Evolutionary conservation across 1,284 basidiomycete genomes (phyloP).

Genomic region (Cerrena zonata): DNA sequence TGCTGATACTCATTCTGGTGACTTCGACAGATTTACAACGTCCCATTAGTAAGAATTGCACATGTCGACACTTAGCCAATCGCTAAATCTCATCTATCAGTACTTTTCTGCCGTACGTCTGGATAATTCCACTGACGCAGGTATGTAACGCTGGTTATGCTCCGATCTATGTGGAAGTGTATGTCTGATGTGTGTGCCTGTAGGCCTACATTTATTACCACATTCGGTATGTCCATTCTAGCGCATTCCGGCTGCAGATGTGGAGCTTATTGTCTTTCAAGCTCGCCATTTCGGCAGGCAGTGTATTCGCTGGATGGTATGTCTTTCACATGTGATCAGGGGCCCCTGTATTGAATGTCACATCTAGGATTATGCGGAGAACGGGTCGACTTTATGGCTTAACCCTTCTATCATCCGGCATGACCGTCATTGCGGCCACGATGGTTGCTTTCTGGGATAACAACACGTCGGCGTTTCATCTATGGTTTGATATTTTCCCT

Average conservation of each 20-base stretch:
- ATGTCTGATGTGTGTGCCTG: slow-evolving; percentile 11
- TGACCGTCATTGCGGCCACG: slow-evolving; percentile 50
- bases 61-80: neutral
- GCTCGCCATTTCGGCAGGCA: slow-evolving; percentile 73
- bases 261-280: slow-evolving; percentile 27
- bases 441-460: slow-evolving; percentile 61
- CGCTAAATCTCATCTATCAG: slow-evolving; percentile 22
- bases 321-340: too few relatives aligned
- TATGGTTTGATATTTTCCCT: slow-evolving; percentile 75
- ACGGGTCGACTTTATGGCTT: slow-evolving; percentile 78
- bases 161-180: neutral
- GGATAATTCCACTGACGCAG: slow-evolving; percentile 65
- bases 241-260: slow-evolving; percentile 10
- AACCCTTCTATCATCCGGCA: slow-evolving; percentile 52
- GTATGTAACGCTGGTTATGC: slow-evolving; percentile 32
- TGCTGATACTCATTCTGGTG: slow-evolving; percentile 11
- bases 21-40: slow-evolving; percentile 67
- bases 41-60: slow-evolving; percentile 57
- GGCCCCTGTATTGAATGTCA: neutral
- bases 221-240: slow-evolving; percentile 63
- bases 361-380: slow-evolving; percentile 69
- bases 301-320: slow-evolving; percentile 79
- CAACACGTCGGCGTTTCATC: slow-evolving; percentile 53
- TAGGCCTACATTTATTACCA: slow-evolving; percentile 77
- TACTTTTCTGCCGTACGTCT: slow-evolving; percentile 85